Percentiles rank a stretch among this genome's conserved stretches.
phyloP scores from a whole-genome alignment of 1,284 basidiomycete genomes.

The Cryptococcus maquisensis region DNA sequence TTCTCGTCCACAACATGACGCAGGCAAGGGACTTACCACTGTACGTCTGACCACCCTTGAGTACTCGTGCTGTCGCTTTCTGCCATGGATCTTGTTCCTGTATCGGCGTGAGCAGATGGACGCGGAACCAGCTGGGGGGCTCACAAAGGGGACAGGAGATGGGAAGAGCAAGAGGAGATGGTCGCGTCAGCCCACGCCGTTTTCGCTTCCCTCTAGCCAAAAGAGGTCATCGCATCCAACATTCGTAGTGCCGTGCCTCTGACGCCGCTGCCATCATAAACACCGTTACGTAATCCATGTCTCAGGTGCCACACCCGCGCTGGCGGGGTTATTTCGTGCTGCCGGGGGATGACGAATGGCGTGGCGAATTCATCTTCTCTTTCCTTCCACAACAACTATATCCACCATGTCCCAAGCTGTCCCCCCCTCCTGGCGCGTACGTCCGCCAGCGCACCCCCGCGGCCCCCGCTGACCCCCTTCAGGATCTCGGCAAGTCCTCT shows the following conservation, averaged over 20 bases:
- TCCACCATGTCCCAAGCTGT: slow-evolving; percentile 48
- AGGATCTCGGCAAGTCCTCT: slow-evolving; percentile 97
- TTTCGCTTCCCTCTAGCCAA: too few relatives aligned
- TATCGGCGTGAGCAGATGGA: too few relatives aligned
- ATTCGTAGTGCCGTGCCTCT: background rate
- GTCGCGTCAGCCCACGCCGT: too few relatives aligned
- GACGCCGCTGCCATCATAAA: background rate
- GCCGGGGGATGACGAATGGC: background rate
- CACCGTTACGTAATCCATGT: too few relatives aligned
- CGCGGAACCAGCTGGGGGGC: too few relatives aligned
- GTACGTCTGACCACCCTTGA: slow-evolving; percentile 30
- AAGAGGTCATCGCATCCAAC: background rate
- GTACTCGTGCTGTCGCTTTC: slow-evolving; percentile 11
- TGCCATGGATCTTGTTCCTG: too few relatives aligned
- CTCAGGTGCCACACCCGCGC: background rate
- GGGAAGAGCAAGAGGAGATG: too few relatives aligned
- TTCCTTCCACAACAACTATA: background rate
- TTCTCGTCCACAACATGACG: too few relatives aligned
- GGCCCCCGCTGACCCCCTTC: background rate
- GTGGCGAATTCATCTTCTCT: background rate
- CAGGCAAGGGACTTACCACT: slow-evolving; percentile 22
- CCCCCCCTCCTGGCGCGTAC: slow-evolving; percentile 87
- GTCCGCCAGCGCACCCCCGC: slow-evolving; percentile 14
- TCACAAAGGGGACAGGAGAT: too few relatives aligned
- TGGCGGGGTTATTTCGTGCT: background rate